phyloP scores from a whole-genome alignment of 805 yeast species.

The Schizosaccharomyces lindneri region DNA sequence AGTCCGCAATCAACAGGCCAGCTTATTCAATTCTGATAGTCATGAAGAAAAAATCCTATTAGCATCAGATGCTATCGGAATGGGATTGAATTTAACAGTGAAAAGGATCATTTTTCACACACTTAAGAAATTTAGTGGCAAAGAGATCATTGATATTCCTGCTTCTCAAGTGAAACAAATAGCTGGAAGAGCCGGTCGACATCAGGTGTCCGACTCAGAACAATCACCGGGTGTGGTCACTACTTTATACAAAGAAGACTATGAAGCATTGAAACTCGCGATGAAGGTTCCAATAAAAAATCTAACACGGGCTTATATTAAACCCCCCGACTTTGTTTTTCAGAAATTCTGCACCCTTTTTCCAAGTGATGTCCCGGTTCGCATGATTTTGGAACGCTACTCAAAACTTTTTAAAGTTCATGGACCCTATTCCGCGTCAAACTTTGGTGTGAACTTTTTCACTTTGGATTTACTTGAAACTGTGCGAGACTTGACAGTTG shows the following conservation, averaged over 20 bases:
- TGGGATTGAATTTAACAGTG: slow-evolving; percentile 77
- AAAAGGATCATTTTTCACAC: slow-evolving; percentile 55
- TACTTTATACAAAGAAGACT: slow-evolving; percentile 8
- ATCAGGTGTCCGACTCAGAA: slow-evolving; percentile 6
- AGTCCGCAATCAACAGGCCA: slow-evolving; percentile 65
- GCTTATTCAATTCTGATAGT: slow-evolving; percentile 35
- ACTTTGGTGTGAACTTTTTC: slow-evolving; percentile 16
- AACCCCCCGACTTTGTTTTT: slow-evolving; percentile 63
- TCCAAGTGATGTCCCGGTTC: slow-evolving; percentile 24
- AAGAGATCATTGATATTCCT: slow-evolving; percentile 21
- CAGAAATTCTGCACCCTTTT: slow-evolving; percentile 36
- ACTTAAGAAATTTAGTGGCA: slow-evolving; percentile 47
- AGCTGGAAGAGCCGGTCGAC: slow-evolving; percentile 91
- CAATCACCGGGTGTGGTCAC: slow-evolving; percentile 10
- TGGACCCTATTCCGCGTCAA: slow-evolving; percentile 17
- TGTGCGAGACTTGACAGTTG: slow-evolving; percentile 21
- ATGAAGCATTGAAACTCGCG: slow-evolving; percentile 18
- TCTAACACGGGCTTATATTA: slow-evolving; percentile 37
- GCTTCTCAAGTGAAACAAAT: slow-evolving; percentile 65
- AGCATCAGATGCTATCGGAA: slow-evolving; percentile 93
- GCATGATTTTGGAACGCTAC: slow-evolving; percentile 24
- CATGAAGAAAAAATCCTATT: slow-evolving; percentile 63
- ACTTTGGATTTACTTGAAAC: slow-evolving; percentile 23
- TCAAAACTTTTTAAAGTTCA: slow-evolving; percentile 17
- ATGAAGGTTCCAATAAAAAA: slow-evolving; percentile 28